phyloP scores from a whole-genome alignment of 768 basidiomycete species.

The Suillus clintonianus region DNA sequence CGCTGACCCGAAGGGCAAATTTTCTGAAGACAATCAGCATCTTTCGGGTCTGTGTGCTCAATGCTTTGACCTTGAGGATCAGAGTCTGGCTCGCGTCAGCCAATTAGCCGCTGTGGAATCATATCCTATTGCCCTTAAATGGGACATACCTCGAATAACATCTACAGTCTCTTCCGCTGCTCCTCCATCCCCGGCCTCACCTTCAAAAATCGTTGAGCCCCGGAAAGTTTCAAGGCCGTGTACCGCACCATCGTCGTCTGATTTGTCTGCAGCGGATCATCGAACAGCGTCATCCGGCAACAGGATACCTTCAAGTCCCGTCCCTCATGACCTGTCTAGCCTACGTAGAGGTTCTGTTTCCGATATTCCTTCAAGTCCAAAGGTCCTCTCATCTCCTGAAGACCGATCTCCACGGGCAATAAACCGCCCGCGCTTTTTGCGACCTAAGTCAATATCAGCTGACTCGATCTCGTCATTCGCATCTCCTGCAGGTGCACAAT shows the following conservation, averaged over 20 bases:
- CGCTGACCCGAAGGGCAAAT: slow-evolving; percentile 38
- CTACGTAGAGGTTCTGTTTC: slow-evolving; percentile 29
- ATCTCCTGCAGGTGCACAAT: slow-evolving; percentile 10
- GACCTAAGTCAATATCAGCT: slow-evolving; percentile 54
- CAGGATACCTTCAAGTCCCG: slow-evolving; percentile 7
- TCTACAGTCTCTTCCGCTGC: slow-evolving; percentile 2
- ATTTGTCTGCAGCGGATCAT: slow-evolving; percentile 9
- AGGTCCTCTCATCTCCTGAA: slow-evolving; percentile 13
- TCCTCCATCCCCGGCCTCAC: slow-evolving; percentile 25
- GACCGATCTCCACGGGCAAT: slow-evolving; percentile 21
- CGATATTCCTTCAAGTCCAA: slow-evolving; percentile 16
- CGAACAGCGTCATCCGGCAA: slow-evolving; percentile 1
- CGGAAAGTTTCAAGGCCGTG: slow-evolving; percentile 44
- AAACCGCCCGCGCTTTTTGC: slow-evolving; percentile 30
- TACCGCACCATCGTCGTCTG: slow-evolving; percentile 46
- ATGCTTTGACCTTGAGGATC: slow-evolving; percentile 73
- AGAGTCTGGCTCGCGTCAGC: slow-evolving; percentile 66
- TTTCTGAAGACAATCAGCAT: slow-evolving; percentile 39
- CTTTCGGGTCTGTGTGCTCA: slow-evolving; percentile 58
- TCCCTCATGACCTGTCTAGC: slow-evolving; percentile 11
- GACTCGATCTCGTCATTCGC: slow-evolving; percentile 50
- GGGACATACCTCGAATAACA: slow-evolving; percentile 16
- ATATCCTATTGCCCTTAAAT: slow-evolving; percentile 11
- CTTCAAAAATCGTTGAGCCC: slow-evolving; percentile 9
- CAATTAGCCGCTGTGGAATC: slow-evolving; percentile 43